Evolutionary conservation across 2,329 filamentous ascomycete genomes (phyloP).

Genomic region (Paradendryphiella salina): DNA sequence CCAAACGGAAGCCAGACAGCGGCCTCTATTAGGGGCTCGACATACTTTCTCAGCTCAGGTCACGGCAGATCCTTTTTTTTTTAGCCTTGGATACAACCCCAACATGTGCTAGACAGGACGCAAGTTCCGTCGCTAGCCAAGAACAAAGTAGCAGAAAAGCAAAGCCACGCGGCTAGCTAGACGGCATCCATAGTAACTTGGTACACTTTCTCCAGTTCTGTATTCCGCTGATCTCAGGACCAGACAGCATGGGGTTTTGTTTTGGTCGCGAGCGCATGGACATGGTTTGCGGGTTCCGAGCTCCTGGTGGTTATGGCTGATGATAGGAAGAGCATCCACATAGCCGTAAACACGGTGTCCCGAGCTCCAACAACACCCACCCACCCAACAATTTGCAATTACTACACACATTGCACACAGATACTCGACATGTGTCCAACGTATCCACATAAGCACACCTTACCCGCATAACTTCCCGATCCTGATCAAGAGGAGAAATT

Average conservation of each 20-base stretch:
- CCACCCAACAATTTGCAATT: too few species aligned
- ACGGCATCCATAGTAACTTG: neutral
- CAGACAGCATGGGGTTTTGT: neutral
- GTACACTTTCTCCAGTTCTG: neutral
- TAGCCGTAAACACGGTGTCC: neutral
- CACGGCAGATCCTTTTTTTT: neutral
- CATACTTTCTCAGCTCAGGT: neutral
- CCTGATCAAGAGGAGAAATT: neutral
- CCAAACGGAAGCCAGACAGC: constrained; percentile 1
- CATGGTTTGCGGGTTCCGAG: neutral
- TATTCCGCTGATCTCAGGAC: constrained; percentile 2
- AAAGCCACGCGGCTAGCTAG: constrained; percentile 6
- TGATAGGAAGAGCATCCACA: neutral
- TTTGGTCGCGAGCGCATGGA: neutral
- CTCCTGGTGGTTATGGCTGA: neutral
- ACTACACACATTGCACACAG: neutral
- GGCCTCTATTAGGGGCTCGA: constrained; percentile 3
- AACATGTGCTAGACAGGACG: constrained; percentile 2
- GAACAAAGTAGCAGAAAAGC: constrained; percentile 9
- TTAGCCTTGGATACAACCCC: constrained; percentile 1
- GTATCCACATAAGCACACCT: neutral
- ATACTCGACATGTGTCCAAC: neutral
- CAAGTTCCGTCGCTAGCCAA: neutral
- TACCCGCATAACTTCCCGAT: neutral
- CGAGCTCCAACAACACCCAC: too few species aligned